Conservation (phyloP, 2,329 filamentous ascomycete genomes). For the Cladosporium colombiae region DNA sequence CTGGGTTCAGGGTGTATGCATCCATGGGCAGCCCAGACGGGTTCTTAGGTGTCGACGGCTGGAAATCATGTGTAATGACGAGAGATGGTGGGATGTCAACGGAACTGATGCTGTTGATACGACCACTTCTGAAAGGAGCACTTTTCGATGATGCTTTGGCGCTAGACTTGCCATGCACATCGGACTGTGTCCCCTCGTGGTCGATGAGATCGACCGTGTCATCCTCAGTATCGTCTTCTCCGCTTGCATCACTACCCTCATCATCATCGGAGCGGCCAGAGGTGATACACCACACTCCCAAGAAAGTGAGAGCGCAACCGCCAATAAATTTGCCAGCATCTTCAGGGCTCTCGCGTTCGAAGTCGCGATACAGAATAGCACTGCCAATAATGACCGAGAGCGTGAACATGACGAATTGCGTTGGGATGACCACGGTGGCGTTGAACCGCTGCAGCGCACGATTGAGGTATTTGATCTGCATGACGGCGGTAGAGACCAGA, state of each 20-base stretch:
- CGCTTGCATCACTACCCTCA: slow-evolving; percentile 47
- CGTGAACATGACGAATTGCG: slow-evolving; percentile 96
- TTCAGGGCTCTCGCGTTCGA: slow-evolving; percentile 74
- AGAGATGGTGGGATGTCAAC: slow-evolving; percentile 24
- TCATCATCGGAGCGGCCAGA: slow-evolving; percentile 72
- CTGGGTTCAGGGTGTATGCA: slow-evolving; percentile 5
- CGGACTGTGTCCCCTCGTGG: slow-evolving; percentile 37
- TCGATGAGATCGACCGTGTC: slow-evolving; percentile 46
- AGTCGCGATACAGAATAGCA: slow-evolving; percentile 90
- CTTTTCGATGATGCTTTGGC: slow-evolving; percentile 1
- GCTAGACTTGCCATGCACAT: slow-evolving; percentile 24
- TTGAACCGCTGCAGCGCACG: slow-evolving; percentile 87
- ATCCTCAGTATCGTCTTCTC: slow-evolving; percentile 34
- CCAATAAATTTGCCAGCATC: slow-evolving; percentile 84
- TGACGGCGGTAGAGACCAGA: slow-evolving; percentile 79
- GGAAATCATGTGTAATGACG: slow-evolving; percentile 27
- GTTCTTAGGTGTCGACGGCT: slow-evolving; percentile 28
- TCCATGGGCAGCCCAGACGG: slow-evolving; percentile 18
- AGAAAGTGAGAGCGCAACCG: slow-evolving; percentile 88
- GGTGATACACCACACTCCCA: slow-evolving; percentile 96
- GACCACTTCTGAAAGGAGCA: background rate
- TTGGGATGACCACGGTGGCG: slow-evolving; percentile 95
- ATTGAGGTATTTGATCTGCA: slow-evolving; percentile 98
- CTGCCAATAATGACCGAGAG: slow-evolving; percentile 93
- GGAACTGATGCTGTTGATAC: background rate